Conservation (phyloP, 305 asterid genomes). For the Caryopteris hybrid region DNA sequence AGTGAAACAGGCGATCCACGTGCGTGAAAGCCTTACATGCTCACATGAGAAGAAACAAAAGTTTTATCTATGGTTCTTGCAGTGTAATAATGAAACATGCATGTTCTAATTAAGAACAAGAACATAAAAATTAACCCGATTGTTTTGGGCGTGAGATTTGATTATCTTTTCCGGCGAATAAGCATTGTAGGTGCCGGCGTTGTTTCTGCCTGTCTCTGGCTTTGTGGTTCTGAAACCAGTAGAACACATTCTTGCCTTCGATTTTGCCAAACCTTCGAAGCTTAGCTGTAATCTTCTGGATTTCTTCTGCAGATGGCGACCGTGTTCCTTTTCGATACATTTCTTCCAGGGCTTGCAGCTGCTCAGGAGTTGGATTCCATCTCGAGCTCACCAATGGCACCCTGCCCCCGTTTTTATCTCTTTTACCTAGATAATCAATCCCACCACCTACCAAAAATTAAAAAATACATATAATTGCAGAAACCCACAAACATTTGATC, state of each 20-base stretch:
- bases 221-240: conserved; percentile 82
- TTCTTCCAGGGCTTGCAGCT: conserved; percentile 59
- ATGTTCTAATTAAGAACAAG: no score
- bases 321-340: conserved; percentile 56
- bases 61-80: no score
- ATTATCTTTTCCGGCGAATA: conserved; percentile 1
- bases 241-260: conserved; percentile 75
- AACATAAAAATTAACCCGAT: conserved; percentile 14
- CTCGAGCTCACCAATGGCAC: conserved; percentile 49
- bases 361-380: conserved; percentile 88
- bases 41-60: not conserved
- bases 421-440: no score
- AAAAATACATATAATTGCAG: no score
- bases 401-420: no score
- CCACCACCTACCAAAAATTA: no score
- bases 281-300: conserved; percentile 53
- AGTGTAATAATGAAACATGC: no score
- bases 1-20: no score
- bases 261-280: conserved; percentile 59
- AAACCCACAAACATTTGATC: no score
- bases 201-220: conserved; percentile 67
- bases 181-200: no score
- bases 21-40: no score
- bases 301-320: conserved; percentile 62
- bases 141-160: not conserved